A percentile compares a stretch with the other conserved stretches of the same genome.
Conservation (phyloP, 2,329 filamentous ascomycete species). For the Akanthomyces uredinophilus region DNA sequence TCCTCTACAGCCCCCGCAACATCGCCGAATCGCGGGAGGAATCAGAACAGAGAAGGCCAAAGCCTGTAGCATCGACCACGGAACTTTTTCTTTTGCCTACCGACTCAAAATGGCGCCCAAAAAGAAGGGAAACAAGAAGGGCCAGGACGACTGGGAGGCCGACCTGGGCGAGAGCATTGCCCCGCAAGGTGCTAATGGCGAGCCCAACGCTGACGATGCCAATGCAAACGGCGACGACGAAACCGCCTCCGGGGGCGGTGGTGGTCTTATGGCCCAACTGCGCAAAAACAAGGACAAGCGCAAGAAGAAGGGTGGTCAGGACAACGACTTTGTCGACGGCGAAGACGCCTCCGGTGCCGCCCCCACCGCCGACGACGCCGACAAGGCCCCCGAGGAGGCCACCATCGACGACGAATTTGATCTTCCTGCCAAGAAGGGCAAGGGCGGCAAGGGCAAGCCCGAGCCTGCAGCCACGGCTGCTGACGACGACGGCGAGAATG, state of each 20-base stretch:
- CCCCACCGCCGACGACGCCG: constrained; percentile 36
- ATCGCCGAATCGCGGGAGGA: constrained; percentile 8
- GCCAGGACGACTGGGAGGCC: constrained; percentile 89
- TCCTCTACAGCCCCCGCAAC: constrained; percentile 6
- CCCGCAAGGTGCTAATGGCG: constrained; percentile 49
- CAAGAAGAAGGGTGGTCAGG: constrained; percentile 77
- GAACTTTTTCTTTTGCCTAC: constrained; percentile 5
- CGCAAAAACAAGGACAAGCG: constrained; percentile 80
- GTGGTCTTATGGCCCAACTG: constrained; percentile 73
- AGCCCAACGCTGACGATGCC: constrained; percentile 38
- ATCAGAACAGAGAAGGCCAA: neutral
- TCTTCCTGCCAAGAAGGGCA: constrained; percentile 69
- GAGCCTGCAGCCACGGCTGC: constrained; percentile 40
- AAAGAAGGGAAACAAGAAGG: constrained; percentile 83
- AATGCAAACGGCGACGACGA: constrained; percentile 48
- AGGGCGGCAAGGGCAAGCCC: constrained; percentile 49
- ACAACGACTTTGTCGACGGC: constrained; percentile 65
- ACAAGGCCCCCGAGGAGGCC: constrained; percentile 76
- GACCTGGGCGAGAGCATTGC: constrained; percentile 77
- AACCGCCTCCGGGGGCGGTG: constrained; percentile 49
- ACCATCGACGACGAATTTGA: constrained; percentile 82
- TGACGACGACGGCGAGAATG: constrained; percentile 48
- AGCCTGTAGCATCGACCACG: neutral
- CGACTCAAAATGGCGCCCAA: constrained; percentile 74
- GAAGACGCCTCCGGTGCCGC: constrained; percentile 45